phyloP scores from a whole-genome alignment of 2,329 filamentous ascomycete genomes.

The Colletotrichum acutatum region DNA sequence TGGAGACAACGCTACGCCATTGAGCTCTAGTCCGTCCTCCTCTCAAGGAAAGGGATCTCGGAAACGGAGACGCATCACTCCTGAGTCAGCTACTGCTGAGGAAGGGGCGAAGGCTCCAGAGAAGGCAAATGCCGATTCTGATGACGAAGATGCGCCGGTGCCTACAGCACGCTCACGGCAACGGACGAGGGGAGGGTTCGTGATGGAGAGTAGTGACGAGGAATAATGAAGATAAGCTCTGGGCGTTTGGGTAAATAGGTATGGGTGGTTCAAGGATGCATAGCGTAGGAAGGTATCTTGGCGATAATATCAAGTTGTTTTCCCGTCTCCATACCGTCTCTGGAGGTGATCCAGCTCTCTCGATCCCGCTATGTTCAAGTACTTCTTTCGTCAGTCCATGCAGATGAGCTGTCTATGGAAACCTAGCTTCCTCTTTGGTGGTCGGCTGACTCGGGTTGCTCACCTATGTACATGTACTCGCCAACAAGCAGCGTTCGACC shows the following conservation, averaged over 20 bases:
- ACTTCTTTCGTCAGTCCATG: neutral
- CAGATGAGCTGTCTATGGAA: too few relatives aligned
- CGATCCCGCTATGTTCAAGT: neutral
- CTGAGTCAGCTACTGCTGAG: neutral
- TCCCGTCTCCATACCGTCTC: neutral
- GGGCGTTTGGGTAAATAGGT: conserved; percentile 11
- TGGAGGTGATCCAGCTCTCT: too few relatives aligned
- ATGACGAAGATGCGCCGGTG: conserved; percentile 54
- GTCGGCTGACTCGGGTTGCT: neutral
- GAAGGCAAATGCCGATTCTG: conserved; percentile 38
- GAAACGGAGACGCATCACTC: conserved; percentile 24
- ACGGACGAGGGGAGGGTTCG: conserved; percentile 63
- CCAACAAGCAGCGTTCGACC: neutral
- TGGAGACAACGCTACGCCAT: conserved; percentile 6
- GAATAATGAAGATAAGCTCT: conserved; percentile 43
- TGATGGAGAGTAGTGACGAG: conserved; percentile 70
- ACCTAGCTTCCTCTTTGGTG: neutral
- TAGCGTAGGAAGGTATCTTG: conserved; percentile 17
- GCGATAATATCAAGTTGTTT: conserved; percentile 6
- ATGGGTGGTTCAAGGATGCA: conserved; percentile 14
- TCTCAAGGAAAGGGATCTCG: conserved; percentile 22
- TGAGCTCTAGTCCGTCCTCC: conserved; percentile 28
- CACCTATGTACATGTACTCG: too few relatives aligned
- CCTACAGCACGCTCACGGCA: conserved; percentile 51
- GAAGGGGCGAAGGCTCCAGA: conserved; percentile 30